Percentiles rank a stretch among this genome's conserved stretches.
Evolutionary conservation across 1,284 basidiomycete species (phyloP).

Genomic region (Cutaneotrichosporon cavernicola): DNA sequence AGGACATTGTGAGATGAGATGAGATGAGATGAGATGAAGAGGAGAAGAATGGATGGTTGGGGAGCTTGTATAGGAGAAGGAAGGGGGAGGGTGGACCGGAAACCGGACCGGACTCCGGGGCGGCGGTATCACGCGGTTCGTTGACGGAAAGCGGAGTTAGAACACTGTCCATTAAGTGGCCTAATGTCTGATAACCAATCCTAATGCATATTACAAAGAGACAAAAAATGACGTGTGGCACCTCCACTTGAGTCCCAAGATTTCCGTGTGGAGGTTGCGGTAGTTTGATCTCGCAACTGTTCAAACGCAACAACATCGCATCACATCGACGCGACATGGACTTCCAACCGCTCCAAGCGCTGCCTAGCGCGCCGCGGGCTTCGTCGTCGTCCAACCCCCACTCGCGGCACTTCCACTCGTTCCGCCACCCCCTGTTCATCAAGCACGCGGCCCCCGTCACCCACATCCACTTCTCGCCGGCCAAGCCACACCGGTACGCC

Average conservation of each 20-base stretch:
- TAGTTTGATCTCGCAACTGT: neutral
- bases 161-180: no score
- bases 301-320: neutral
- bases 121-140: slow-evolving; percentile 10
- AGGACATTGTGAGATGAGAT: slow-evolving; percentile 27
- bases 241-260: neutral
- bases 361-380: slow-evolving; percentile 46
- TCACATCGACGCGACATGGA: slow-evolving; percentile 39
- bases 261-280: slow-evolving; percentile 19
- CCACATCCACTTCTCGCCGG: slow-evolving; percentile 80
- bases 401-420: slow-evolving; percentile 52
- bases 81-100: slow-evolving; percentile 1
- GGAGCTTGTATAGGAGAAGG: neutral
- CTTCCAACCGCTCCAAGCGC: slow-evolving; percentile 46
- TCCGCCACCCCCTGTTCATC: slow-evolving; percentile 58
- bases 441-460: slow-evolving; percentile 94
- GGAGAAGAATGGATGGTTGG: neutral
- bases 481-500: slow-evolving; percentile 86
- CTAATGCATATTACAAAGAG: neutral
- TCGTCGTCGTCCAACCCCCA: slow-evolving; percentile 48
- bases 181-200: no score
- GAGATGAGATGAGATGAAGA: slow-evolving; percentile 7
- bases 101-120: slow-evolving; percentile 15
- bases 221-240: slow-evolving; percentile 10
- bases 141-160: neutral